Base-by-base conservation (phyloP, 345 rosid species). In the Sonneratia alba region DNA sequence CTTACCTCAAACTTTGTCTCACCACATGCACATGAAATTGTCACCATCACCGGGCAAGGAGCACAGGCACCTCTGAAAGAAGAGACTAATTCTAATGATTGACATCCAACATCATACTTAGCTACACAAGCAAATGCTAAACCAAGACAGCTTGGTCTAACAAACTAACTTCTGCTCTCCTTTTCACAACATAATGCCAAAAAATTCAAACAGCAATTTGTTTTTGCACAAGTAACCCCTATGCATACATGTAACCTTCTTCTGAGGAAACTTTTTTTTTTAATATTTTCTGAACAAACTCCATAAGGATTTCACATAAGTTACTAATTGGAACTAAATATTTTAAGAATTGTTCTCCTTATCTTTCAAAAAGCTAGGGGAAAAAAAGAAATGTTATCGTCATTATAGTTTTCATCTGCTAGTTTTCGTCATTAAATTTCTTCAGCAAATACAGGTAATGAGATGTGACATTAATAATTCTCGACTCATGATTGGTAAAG, bases 31-130 rank as follows among this genome's bases (percentile, higher is more conserved):
- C 97, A 94, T 51, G 95, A 84, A 79, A 94, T 94, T 45, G 88
- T 82, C 71, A 94, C 93, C 96, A 90, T 90, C 70, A 90, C 72
- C 55, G 98, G 97, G 76, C 98, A 91, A 72, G 97, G 97, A 83
- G 97, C 93, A 88, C 96, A 91, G 56, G 86, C 74, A 79, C 97
- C 98, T 82, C 98, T 94, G 78, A 81, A 83, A 83, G 69, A 78
- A 77, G 37, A 72, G 73, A 72, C 5, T 62, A 34, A 14, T 62
- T 27, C 37, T 4, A 62, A 62, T 27, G 36, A 61, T 62, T 59
- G 22, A 59, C 36, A 2, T 24, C 14, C 64, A 59, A 19, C 59
- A 53, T 53, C 22, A 19, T 14, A 14, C 1, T 53, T 19, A 18
- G 59, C 15, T 18, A 53, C 22, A 3, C 59, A 53, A 53, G 22